phyloP scores from a whole-genome alignment of 2,329 filamentous ascomycete genomes.

The Clathrospora elynae region DNA sequence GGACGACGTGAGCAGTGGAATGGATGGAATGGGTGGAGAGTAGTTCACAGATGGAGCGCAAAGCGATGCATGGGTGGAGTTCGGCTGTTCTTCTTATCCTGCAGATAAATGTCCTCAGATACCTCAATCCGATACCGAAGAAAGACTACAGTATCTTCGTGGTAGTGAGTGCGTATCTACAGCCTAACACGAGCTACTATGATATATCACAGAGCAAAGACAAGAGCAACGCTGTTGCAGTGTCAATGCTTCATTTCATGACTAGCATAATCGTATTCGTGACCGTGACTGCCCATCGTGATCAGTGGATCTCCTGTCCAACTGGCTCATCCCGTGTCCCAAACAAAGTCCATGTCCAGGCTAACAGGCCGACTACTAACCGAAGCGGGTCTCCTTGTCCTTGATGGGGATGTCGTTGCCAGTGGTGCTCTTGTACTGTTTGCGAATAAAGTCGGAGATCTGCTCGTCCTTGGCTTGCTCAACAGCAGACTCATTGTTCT shows the following conservation, averaged over 20 bases:
- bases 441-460: constrained; percentile 73
- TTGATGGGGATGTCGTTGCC: constrained; percentile 72
- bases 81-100: not conserved
- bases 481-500: constrained; percentile 62
- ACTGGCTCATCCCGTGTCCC: constrained; percentile 4
- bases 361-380: constrained; percentile 6
- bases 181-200: too few relatives aligned
- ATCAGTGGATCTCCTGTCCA: constrained; percentile 20
- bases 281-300: constrained; percentile 4
- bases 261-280: constrained; percentile 17
- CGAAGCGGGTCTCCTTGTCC: constrained; percentile 64
- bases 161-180: too few relatives aligned
- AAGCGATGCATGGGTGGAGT: constrained; percentile 9
- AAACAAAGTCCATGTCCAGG: constrained; percentile 1
- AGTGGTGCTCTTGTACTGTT: constrained; percentile 70
- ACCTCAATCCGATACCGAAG: not conserved
- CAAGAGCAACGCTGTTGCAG: too few relatives aligned
- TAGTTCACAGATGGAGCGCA: too few relatives aligned
- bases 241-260: constrained; percentile 11
- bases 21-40: too few relatives aligned
- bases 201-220: too few relatives aligned
- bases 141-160: too few relatives aligned
- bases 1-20: too few relatives aligned
- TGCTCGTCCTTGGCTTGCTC: constrained; percentile 86
- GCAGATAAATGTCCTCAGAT: not conserved